Evolutionary conservation across 768 basidiomycete genomes (phyloP), one percentile per base, ranked within the genome.

Genomic region (Sarcodon sp.): DNA sequence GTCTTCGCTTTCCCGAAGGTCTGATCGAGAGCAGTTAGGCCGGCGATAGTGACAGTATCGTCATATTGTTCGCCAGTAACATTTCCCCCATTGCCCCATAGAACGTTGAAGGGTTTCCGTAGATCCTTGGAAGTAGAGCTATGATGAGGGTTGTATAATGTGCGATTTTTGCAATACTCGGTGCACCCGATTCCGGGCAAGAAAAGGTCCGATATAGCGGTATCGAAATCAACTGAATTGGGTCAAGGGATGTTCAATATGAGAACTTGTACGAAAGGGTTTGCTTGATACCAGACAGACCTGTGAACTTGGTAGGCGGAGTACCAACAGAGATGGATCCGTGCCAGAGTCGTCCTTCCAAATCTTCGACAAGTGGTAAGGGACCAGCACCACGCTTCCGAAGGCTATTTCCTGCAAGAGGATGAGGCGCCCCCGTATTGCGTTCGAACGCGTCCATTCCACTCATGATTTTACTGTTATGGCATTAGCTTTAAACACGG

Each of bases 1-100:
- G 43, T 33, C 10, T 56, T 58, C n/a, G 57, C 61, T 6, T 57
- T 52, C 13, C 61, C 57, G 51, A 65, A 55, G 32, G 47, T 45
- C 51, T 65, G 64, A 18, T 44, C 47, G 2, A 50, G 52, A 8
- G 54, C 70, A 8, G 62, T 65, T 12, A 79, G 43, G 1, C 70
- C 69, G 4, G 60, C 72, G n/a, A 78, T 55, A 32, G 60, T 58
- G 5, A 79, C 75, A 0, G 59, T 67, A 52, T 80, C 78, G 13
- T 51, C 57, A 56, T 70, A 79, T n/a, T 69, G 60, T 10, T 61
- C 54, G 18, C 76, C 78, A 1, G 55, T 47, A 3, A 73, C 72
- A 4, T 63, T 58, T 1, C 67, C 69, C 4, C 74, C 73, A 51
- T 78, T 75, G 32, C 70, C 76, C 51, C 71, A 77, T 11, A 58